phyloP scores from a whole-genome alignment of 345 rosid species.

The Eucalyptus curtisii region DNA sequence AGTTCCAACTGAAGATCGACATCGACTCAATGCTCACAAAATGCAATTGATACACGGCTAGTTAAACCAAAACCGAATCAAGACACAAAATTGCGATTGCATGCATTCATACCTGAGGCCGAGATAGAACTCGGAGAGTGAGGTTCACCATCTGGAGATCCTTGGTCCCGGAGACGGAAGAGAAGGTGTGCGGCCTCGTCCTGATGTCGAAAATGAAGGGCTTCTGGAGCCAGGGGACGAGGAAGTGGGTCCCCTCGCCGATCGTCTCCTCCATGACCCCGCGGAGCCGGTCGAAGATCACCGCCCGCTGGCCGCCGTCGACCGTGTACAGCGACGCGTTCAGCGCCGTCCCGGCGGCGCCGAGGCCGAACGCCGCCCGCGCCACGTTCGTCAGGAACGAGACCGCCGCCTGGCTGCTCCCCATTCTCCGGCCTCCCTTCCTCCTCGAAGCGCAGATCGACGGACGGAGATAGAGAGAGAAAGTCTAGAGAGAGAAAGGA shows the following conservation, averaged over 20 bases:
- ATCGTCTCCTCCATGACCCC: slow-evolving; percentile 76
- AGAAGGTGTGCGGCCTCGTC: slow-evolving; percentile 89
- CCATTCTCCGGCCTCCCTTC: slow-evolving; percentile 22
- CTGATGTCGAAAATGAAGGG: slow-evolving; percentile 83
- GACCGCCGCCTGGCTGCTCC: slow-evolving; percentile 68
- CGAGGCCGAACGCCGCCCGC: slow-evolving; percentile 73
- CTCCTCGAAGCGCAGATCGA: not conserved
- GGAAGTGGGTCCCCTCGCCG: slow-evolving; percentile 92
- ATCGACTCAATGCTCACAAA: not conserved
- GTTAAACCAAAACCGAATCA: not conserved
- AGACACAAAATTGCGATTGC: not conserved
- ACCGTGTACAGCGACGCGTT: slow-evolving; percentile 87
- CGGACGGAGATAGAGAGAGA: not conserved
- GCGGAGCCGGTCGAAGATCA: slow-evolving; percentile 81
- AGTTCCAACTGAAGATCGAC: not conserved
- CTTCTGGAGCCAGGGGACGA: slow-evolving; percentile 84
- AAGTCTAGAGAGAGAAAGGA: not conserved
- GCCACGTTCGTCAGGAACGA: slow-evolving; percentile 61
- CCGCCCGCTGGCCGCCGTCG: slow-evolving; percentile 96
- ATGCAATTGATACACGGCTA: not conserved
- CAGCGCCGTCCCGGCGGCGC: slow-evolving; percentile 49
- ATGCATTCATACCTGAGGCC: slow-evolving; percentile 49
- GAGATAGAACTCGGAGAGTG: slow-evolving; percentile 94
- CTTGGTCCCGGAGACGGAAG: slow-evolving; percentile 90
- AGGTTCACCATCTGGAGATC: slow-evolving; percentile 99